Evolutionary conservation across 2,329 filamentous ascomycete genomes (phyloP).

Genomic region (Colletotrichum nymphaeae): DNA sequence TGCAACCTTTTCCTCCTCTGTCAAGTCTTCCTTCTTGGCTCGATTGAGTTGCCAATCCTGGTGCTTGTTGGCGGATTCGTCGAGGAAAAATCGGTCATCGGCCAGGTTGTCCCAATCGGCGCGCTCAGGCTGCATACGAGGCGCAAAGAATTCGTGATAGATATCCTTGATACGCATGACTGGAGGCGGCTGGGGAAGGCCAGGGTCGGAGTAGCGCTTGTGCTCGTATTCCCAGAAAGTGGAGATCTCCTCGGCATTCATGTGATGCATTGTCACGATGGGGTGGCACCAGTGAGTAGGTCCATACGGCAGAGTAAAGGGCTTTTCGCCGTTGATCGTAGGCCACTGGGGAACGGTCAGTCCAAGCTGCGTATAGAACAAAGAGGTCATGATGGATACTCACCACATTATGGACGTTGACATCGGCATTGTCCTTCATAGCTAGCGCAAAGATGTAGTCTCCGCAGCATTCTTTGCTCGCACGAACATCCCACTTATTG

Average conservation of each 20-base stretch:
- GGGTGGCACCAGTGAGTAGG: slow-evolving; percentile 66
- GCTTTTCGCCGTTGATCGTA: slow-evolving; percentile 67
- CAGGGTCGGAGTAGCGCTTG: slow-evolving; percentile 44
- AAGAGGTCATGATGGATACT: slow-evolving; percentile 39
- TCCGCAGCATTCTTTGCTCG: slow-evolving; percentile 59
- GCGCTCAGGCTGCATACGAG: slow-evolving; percentile 50
- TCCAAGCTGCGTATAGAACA: not conserved
- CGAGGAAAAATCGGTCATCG: slow-evolving; percentile 56
- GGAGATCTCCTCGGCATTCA: slow-evolving; percentile 61
- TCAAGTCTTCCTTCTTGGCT: slow-evolving; percentile 47
- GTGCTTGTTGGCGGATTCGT: slow-evolving; percentile 43
- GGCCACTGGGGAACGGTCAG: slow-evolving; percentile 53
- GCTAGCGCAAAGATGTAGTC: slow-evolving; percentile 61
- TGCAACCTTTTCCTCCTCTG: slow-evolving; percentile 52
- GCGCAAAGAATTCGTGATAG: slow-evolving; percentile 57
- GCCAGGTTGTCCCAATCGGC: slow-evolving; percentile 66
- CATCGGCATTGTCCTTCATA: slow-evolving; percentile 55
- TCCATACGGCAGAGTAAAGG: slow-evolving; percentile 59
- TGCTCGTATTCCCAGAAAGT: slow-evolving; percentile 64
- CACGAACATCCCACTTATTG: slow-evolving; percentile 56
- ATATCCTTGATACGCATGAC: slow-evolving; percentile 59
- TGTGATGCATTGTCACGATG: slow-evolving; percentile 67
- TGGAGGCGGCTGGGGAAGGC: slow-evolving; percentile 35
- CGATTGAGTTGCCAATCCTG: slow-evolving; percentile 45
- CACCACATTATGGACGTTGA: slow-evolving; percentile 55